Evolutionary conservation across 768 basidiomycete genomes (phyloP), one percentile per base, ranked within the genome.

Genomic region (Lentinus tigrinus): DNA sequence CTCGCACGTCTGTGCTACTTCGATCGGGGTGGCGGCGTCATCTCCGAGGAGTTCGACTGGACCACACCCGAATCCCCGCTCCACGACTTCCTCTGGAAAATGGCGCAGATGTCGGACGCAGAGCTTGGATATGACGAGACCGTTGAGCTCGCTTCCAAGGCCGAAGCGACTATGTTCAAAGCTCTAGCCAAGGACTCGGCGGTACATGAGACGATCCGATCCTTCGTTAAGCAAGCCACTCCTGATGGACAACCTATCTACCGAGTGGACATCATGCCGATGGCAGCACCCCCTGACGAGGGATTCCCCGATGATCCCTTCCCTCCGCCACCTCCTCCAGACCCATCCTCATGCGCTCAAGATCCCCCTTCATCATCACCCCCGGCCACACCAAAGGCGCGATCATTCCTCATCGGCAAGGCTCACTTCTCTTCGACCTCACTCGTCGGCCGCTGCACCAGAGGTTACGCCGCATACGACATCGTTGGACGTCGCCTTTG

Each of bases 391-490:
- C 27, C 7, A 52, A 37, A 49, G 24, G 23, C n/a, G 52, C 36
- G 27, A 4, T 14, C 19, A 27, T 60, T 55, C 48, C 51, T 63
- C 28, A 47, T 63, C 34, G 55, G 55, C 14, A n/a, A 26, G 9
- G 17, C 47, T n/a, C 28, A 24, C 14, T 47, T 28, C n/a, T 19
- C 42, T 23, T n/a, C 44, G 17, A 28, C 38, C 9, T 43, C 62
- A 9, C 50, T 38, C 16, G 27, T 47, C 3, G 62, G 57, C 4
- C 43, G 54, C 4, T 53, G 49, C 14, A 56, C 58, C 21, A 43
- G 44, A 13, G 54, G 54, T 9, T 59, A 52, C 38, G 36, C 46
- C 26, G 62, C 58, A 8, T 56, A 48, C 42, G 57, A 56, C 23
- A 17, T 47, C 14, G 36, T 10, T 3, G 7, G 14, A 14, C 26